Evolutionary conservation across 2,329 filamentous ascomycete species (phyloP).

Genomic region (Ilyonectria destructans): DNA sequence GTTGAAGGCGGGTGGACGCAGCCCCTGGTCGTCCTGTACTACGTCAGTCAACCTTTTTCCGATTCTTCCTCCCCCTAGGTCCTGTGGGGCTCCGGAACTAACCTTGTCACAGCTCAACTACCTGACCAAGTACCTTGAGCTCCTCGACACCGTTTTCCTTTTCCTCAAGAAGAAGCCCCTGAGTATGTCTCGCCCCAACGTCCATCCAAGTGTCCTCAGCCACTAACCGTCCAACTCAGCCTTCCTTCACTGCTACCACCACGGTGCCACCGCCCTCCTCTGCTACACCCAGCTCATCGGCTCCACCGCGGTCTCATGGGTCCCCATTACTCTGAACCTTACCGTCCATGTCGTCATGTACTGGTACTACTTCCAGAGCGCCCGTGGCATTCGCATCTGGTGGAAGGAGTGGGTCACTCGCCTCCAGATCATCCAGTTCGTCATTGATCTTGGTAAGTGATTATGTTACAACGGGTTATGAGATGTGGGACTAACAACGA

Average conservation of each 20-base stretch:
- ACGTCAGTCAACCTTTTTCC: slow-evolving; percentile 73
- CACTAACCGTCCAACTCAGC: slow-evolving; percentile 65
- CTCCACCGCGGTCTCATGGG: slow-evolving; percentile 94
- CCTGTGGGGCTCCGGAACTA: slow-evolving; percentile 31
- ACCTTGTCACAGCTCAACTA: slow-evolving; percentile 84
- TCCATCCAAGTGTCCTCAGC: slow-evolving; percentile 4
- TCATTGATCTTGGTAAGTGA: slow-evolving; percentile 91
- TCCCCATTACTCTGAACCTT: slow-evolving; percentile 92
- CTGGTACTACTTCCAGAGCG: slow-evolving; percentile 99
- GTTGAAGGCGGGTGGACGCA: slow-evolving; percentile 91
- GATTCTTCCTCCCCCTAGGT: slow-evolving; percentile 14
- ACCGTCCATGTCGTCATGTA: slow-evolving; percentile 99
- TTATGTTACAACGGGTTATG: neutral
- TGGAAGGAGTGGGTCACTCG: slow-evolving; percentile 99
- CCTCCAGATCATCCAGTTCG: slow-evolving; percentile 96
- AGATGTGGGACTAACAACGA: slow-evolving; percentile 40
- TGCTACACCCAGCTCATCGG: slow-evolving; percentile 98
- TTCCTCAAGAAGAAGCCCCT: slow-evolving; percentile 99
- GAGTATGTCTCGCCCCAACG: slow-evolving; percentile 59
- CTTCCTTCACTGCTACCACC: slow-evolving; percentile 99
- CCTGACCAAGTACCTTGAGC: slow-evolving; percentile 96
- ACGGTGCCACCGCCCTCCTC: slow-evolving; percentile 95
- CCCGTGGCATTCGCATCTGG: slow-evolving; percentile 95
- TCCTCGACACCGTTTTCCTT: slow-evolving; percentile 95
- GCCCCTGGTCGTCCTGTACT: slow-evolving; percentile 94